Evolutionary conservation across 306 rosid species (phyloP).

Genomic region (Pyrus communis): DNA sequence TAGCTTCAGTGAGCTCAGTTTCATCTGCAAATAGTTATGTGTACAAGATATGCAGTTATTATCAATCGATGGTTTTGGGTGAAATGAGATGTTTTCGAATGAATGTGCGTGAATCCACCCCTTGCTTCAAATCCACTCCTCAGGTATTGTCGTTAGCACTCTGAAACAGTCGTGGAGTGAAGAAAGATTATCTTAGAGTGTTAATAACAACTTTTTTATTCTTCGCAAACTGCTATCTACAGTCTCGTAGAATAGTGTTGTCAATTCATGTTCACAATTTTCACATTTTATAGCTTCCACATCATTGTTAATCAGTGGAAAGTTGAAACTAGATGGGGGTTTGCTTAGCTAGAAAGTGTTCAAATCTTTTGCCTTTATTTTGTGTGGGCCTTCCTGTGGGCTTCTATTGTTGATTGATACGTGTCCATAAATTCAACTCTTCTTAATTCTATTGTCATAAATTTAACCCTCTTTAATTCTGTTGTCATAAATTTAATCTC

Average conservation of each 20-base stretch:
- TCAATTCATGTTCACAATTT: neutral
- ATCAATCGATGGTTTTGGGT: neutral
- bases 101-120: neutral
- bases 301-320: neutral
- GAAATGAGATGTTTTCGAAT: neutral
- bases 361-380: too few species aligned
- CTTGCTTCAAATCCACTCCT: neutral
- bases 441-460: too few species aligned
- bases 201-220: too few species aligned
- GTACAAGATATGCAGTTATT: neutral
- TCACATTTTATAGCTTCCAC: neutral
- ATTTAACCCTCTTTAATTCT: too few species aligned
- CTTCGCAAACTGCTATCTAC: too few species aligned
- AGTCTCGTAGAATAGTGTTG: neutral
- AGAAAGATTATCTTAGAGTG: neutral
- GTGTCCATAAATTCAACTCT: too few species aligned
- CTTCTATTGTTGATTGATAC: too few species aligned
- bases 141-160: neutral
- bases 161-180: too few species aligned
- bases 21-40: constrained; percentile 48
- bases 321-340: neutral
- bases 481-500: too few species aligned
- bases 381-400: too few species aligned
- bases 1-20: constrained; percentile 56
- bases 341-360: neutral